Conservation (phyloP, 2,329 filamentous ascomycete species). For the Colletotrichum liaoningense region DNA sequence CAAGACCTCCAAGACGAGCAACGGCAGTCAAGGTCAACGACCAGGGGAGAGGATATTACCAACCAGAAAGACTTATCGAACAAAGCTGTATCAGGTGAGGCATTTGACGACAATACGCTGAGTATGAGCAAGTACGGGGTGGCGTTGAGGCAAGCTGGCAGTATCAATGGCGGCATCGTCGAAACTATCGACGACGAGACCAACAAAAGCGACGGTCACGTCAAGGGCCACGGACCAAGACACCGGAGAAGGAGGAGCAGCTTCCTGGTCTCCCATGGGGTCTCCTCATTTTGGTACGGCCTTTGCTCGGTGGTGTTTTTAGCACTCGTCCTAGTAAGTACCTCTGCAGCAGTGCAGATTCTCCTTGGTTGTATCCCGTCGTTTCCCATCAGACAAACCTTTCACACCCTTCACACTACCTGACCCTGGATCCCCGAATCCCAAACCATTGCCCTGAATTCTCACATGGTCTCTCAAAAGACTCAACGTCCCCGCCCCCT, state of each 20-base stretch:
- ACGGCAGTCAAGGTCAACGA: neutral
- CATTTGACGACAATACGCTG: neutral
- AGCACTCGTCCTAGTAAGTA: conserved; percentile 32
- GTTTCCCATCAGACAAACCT: neutral
- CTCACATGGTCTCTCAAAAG: neutral
- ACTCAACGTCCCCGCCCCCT: neutral
- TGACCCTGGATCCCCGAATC: no score
- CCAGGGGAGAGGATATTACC: neutral
- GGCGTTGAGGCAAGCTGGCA: conserved; percentile 11
- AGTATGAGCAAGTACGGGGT: neutral
- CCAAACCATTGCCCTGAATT: neutral
- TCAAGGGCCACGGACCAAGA: conserved; percentile 6
- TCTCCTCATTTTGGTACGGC: conserved; percentile 37
- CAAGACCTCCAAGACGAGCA: conserved; percentile 1
- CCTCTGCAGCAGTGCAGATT: conserved; percentile 10
- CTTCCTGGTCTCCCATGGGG: conserved; percentile 36
- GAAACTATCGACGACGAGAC: neutral
- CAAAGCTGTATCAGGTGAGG: neutral
- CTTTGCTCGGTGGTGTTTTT: conserved; percentile 34
- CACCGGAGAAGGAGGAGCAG: conserved; percentile 35
- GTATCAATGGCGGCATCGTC: neutral
- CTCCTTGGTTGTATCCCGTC: neutral
- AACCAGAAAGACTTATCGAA: neutral
- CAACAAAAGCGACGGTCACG: neutral
- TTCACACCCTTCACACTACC: no score